A percentile compares a stretch with the other conserved stretches of the same genome.
phyloP scores from a whole-genome alignment of 306 rosid species.

The Betula pendula region DNA sequence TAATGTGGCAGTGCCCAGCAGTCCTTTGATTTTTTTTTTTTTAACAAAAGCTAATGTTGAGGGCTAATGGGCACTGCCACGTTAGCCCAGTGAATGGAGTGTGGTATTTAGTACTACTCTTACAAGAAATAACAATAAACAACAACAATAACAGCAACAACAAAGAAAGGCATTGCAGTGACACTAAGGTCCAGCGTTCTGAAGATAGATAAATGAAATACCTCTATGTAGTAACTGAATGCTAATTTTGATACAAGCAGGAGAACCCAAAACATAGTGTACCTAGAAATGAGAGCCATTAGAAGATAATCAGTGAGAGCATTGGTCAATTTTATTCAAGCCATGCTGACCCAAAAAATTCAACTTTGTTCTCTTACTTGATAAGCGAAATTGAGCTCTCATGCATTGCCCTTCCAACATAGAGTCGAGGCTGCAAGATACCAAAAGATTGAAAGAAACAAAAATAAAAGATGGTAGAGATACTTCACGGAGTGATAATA shows the following conservation, averaged over 20 bases:
- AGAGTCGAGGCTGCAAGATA: constrained; percentile 78
- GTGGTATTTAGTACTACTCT: no score
- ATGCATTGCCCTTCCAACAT: constrained; percentile 99
- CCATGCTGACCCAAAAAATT: constrained; percentile 21
- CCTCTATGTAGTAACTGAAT: constrained; percentile 94
- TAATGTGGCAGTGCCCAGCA: no score
- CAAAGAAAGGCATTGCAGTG: not conserved
- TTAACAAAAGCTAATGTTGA: no score
- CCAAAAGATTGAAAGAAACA: constrained; percentile 10
- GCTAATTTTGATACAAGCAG: constrained; percentile 76
- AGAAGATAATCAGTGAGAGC: constrained; percentile 32
- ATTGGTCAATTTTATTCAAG: constrained; percentile 24
- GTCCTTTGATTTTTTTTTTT: no score
- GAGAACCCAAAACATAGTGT: constrained; percentile 83
- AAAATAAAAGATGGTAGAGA: constrained; percentile 5
- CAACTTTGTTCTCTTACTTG: constrained; percentile 55
- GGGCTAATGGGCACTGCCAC: no score
- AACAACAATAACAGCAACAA: not conserved
- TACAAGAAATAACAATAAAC: no score
- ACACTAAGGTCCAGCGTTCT: not conserved
- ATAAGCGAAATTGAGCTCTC: constrained; percentile 76
- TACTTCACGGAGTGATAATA: not conserved
- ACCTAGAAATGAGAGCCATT: constrained; percentile 56
- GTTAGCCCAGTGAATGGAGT: no score
- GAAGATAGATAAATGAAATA: constrained; percentile 35